Base-by-base conservation (phyloP, 495 filamentous ascomycete species). In the Penicillium waksmanii region DNA sequence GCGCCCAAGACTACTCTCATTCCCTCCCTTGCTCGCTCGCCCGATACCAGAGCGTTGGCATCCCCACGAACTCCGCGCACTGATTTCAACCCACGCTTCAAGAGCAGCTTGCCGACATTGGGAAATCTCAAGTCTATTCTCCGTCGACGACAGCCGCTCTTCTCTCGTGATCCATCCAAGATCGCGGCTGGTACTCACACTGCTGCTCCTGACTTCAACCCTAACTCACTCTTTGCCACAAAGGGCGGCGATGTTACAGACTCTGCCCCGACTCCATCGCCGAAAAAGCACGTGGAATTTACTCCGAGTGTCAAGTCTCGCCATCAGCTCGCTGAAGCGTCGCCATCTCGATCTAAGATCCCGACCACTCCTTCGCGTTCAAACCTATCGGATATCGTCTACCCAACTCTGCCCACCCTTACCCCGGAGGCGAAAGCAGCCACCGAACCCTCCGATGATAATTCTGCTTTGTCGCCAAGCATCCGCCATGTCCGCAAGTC, bases 251-350 rank as follows among this genome's bases (percentile, higher is more conserved):
- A 31, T 31, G 7, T 66, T 6, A 55, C 62, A 10, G 71, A 73
- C 21, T 61, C 64, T 3, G 71, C 71, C 1, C 75, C 70, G 10
- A 73, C 73, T 5, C 79, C 75, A 17, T 81, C 81, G 12, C 79
- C 80, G 1, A 78, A 78, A 64, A 89, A 89, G 70, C 84, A 78
- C 33, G 85, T 89, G 56, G 83, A 83, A 48, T 88, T 88, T 62
- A 82, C 83, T 3, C 76, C 80, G 2, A 82, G 75, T 50, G 80
- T 80, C 18, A 80, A 83, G 56, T 73, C 75, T 55, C 69, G 66
- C 34, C 58, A 77, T 34, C 73, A 80, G 6, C 66, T 77, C 15
- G 56, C 65, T 23, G 49, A 70, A n/a, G 56, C 66, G 5, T 80
- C 77, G 7, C 79, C 79, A 5, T 78, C 77, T 18, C 78, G 76